A percentile compares a stretch with the other conserved stretches of the same genome.
Evolutionary conservation across 2,329 filamentous ascomycete genomes (phyloP).

Genomic region (Zalaria sp.): DNA sequence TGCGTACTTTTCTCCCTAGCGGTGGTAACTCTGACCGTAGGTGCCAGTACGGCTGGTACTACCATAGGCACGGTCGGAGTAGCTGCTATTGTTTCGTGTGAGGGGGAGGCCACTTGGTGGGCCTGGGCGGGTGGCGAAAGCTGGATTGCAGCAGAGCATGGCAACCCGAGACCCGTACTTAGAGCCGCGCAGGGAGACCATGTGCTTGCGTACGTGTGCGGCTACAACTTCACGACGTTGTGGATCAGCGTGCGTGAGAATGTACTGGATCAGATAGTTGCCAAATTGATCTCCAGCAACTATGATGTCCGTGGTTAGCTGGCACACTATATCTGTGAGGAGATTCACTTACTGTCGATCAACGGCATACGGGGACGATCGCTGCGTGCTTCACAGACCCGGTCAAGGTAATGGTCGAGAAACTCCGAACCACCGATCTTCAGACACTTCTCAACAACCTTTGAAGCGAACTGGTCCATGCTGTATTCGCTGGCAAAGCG

Average conservation of each 20-base stretch:
- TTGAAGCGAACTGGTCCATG: constrained; percentile 97
- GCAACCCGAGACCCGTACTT: constrained; percentile 97
- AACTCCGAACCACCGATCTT: constrained; percentile 92
- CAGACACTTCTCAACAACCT: constrained; percentile 97
- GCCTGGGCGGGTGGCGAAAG: constrained; percentile 74
- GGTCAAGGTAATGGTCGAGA: constrained; percentile 78
- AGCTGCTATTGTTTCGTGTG: constrained; percentile 5
- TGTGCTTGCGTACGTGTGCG: constrained; percentile 90
- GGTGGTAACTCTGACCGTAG: constrained; percentile 2
- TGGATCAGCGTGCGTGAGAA: constrained; percentile 72
- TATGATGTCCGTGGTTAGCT: constrained; percentile 16
- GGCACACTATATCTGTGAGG: background rate
- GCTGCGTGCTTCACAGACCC: constrained; percentile 79
- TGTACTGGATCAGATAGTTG: constrained; percentile 96
- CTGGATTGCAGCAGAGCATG: constrained; percentile 97
- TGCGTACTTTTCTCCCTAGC: no score
- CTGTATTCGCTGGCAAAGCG: constrained; percentile 90
- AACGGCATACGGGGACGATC: constrained; percentile 91
- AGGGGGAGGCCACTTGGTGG: constrained; percentile 51
- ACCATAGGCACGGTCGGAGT: constrained; percentile 4
- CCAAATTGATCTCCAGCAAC: constrained; percentile 96
- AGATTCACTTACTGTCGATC: constrained; percentile 58
- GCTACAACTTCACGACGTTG: constrained; percentile 91
- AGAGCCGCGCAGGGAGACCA: constrained; percentile 95
- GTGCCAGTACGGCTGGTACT: background rate